These are phyloP conservation scores for Misopates orontium DNA, from an alignment of 257 asterid genomes.

Conservation along the genomic window DNA sequence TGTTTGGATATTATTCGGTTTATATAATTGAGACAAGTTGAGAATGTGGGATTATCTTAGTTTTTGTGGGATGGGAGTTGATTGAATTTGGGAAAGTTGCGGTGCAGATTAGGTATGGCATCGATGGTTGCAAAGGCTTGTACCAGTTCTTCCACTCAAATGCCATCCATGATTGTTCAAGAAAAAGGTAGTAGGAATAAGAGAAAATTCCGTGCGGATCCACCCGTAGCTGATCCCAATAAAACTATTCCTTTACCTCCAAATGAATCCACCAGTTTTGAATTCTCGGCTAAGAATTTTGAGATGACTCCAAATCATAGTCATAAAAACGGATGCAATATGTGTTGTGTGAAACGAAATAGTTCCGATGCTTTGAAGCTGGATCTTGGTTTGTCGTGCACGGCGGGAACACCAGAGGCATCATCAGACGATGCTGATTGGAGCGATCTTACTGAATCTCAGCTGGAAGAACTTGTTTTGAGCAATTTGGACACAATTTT, in stretches of 20 bases:
- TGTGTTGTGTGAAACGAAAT: conserved; percentile 54
- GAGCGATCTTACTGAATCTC: conserved; percentile 86
- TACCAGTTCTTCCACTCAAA: conserved; percentile 62
- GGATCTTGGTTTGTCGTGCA: conserved; percentile 77
- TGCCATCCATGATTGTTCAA: conserved; percentile 59
- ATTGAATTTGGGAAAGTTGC: conserved; percentile 27
- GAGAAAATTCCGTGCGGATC: conserved; percentile 91
- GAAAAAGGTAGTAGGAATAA: conserved; percentile 91
- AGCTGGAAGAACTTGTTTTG: conserved; percentile 82
- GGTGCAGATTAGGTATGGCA: conserved; percentile 71
- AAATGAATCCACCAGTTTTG: conserved; percentile 63
- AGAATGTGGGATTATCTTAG: conserved; percentile 10
- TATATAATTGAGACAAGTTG: conserved; percentile 23
- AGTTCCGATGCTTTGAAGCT: conserved; percentile 44
- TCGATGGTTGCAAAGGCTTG: conserved; percentile 76
- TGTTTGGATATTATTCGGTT: conserved; percentile 25
- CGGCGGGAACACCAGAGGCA: conserved; percentile 56
- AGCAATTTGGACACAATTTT: conserved; percentile 74
- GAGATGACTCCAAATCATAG: conserved; percentile 47
- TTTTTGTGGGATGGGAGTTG: conserved; percentile 29
- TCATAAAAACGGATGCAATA: conserved; percentile 54
- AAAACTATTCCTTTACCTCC: conserved; percentile 56
- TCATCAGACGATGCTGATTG: conserved; percentile 75
- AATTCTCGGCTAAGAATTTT: conserved; percentile 74
- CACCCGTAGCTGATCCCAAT: conserved; percentile 62